Conservation (phyloP, 306 rosid species). For the Dryas drummondii region DNA sequence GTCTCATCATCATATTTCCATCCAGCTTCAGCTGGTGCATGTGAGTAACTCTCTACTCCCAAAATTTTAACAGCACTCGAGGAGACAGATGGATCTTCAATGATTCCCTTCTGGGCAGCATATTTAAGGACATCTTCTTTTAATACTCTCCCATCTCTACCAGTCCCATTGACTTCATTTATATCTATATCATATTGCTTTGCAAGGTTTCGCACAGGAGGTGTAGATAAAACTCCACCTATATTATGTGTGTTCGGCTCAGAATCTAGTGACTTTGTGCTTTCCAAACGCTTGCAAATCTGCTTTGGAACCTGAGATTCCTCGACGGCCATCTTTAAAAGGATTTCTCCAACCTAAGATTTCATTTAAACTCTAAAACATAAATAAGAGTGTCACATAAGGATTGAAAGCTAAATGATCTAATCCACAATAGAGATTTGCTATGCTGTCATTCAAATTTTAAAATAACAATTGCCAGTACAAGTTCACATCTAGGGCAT, state of each 20-base stretch:
- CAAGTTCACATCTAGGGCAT: background rate
- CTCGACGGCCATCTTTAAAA: conserved; percentile 52
- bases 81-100: conserved; percentile 36
- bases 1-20: conserved; percentile 47
- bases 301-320: conserved; percentile 37
- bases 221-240: conserved; percentile 68
- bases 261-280: conserved; percentile 36
- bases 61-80: conserved; percentile 37
- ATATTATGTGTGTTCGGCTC: conserved; percentile 33
- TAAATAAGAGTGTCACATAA: background rate
- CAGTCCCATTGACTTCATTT: conserved; percentile 70
- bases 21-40: conserved; percentile 35
- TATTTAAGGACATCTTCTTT: conserved; percentile 71
- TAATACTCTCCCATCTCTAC: conserved; percentile 73
- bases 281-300: conserved; percentile 33
- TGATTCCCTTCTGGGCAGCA: conserved; percentile 57
- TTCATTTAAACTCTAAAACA: conserved; percentile 14
- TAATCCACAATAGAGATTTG: background rate
- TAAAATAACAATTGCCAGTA: background rate
- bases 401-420: background rate
- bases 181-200: conserved; percentile 70
- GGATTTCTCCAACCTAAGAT: conserved; percentile 91
- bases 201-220: conserved; percentile 76
- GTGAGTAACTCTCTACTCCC: conserved; percentile 28
- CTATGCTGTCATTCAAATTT: background rate